Evolutionary conservation across 2,329 filamentous ascomycete species (phyloP), one percentile per base, ranked within the genome.

Genomic region (Apiospora aurea): DNA sequence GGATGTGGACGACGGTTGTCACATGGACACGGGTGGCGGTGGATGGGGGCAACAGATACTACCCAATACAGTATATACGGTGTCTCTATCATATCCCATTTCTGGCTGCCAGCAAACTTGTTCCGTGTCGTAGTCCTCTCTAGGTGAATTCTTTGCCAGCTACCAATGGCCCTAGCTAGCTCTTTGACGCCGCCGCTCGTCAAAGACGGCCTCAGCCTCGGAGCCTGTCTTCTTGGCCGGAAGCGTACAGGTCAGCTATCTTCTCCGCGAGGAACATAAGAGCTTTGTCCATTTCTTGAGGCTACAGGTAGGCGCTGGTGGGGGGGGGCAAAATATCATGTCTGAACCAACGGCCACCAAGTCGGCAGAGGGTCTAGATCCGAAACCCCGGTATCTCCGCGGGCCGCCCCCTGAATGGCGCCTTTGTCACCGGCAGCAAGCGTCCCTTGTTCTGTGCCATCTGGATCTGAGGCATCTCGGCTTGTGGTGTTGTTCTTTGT

Each of bases 41-140:
- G 57, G 57, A 64, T 64, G 57, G 11, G 57, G 57, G n/a, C 57
- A 64, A 38, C 34, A 64, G 57, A 64, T 64, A 34, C 21, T 64
- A 41, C 57, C n/a, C 34, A 64, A 64, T 41, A 64, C 57, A 64
- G 34, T 64, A 64, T 64, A 41, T 64, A 64, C n/a, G 41, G 13
- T 29, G 34, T 41, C 34, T n/a, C 7, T 38, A 38, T 38, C 57
- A 24, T 41, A 21, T 13, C 57, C 57, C 34, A n/a, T n/a, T n/a
- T 61, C 18, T 13, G 29, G 10, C 18, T n/a, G 34, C 57, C 57
- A 41, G 8, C 34, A 38, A 64, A n/a, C 41, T 43, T 11, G 13
- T 61, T 64, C 7, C 11, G 57, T 64, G 57, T n/a, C 4, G 57
- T 64, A 14, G 57, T 18, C 34, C 26, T 21, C 57, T 38, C 57